Percentiles rank a stretch among this genome's conserved stretches.
Evolutionary conservation across 73 alveolate species (phyloP).

Genomic region (Effrenium voratum): DNA sequence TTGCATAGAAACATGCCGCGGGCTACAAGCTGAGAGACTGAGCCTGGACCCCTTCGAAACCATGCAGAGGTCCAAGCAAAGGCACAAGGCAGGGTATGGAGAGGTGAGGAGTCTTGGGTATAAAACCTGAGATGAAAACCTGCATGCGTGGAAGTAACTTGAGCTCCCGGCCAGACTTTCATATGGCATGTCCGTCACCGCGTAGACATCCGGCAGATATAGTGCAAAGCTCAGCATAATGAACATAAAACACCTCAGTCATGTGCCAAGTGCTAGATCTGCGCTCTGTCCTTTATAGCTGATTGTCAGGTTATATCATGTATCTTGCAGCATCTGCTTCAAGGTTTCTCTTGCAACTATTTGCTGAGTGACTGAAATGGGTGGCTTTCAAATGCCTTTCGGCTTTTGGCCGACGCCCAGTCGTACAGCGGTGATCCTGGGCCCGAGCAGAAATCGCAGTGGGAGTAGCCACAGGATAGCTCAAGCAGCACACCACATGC

Average conservation of each 20-base stretch:
- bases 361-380: slow-evolving; percentile 21
- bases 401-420: not conserved
- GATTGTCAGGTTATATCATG: not conserved
- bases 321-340: not conserved
- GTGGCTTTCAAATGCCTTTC: not conserved
- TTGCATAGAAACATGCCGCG: too few relatives aligned
- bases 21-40: too few relatives aligned
- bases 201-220: slow-evolving; percentile 51
- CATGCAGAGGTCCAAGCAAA: too few relatives aligned
- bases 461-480: not conserved
- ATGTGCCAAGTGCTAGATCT: not conserved
- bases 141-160: not conserved
- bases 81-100: not conserved
- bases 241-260: slow-evolving; percentile 38
- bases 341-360: not conserved
- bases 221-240: slow-evolving; percentile 19
- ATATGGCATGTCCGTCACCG: slow-evolving; percentile 27
- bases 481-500: not conserved
- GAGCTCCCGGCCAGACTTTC: slow-evolving; percentile 3
- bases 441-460: not conserved
- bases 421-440: not conserved
- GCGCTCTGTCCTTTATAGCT: not conserved
- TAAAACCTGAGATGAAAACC: not conserved
- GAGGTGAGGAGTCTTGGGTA: not conserved
- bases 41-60: too few relatives aligned